phyloP scores from a whole-genome alignment of 2,329 filamentous ascomycete genomes.

The Penicillium hesseltinei region DNA sequence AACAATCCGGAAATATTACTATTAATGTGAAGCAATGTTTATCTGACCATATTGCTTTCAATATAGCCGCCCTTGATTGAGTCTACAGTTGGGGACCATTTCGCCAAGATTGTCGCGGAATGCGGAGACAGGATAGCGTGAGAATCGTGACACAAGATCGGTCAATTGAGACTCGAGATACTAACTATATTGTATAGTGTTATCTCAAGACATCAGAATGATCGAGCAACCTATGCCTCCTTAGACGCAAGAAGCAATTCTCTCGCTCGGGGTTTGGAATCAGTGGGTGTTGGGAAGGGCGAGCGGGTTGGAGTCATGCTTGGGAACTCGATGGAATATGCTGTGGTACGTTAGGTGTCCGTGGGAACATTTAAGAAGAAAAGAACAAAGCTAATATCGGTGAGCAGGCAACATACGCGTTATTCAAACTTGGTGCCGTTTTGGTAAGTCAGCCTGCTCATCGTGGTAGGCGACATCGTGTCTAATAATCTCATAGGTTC shows the following conservation, averaged over 20 bases:
- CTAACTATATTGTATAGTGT: slow-evolving; percentile 42
- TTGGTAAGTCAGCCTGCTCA: slow-evolving; percentile 52
- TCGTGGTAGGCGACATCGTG: background rate
- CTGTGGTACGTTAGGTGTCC: slow-evolving; percentile 54
- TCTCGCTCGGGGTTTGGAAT: slow-evolving; percentile 67
- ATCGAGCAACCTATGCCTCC: slow-evolving; percentile 67
- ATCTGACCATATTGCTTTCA: background rate
- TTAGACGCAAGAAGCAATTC: slow-evolving; percentile 75
- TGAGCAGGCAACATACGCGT: slow-evolving; percentile 66
- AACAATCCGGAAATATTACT: background rate
- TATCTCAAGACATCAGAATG: slow-evolving; percentile 61
- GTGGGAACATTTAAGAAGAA: too few species aligned
- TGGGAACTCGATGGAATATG: slow-evolving; percentile 82
- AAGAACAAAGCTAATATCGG: slow-evolving; percentile 9
- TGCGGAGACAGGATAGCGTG: slow-evolving; percentile 54
- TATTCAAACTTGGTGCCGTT: slow-evolving; percentile 92
- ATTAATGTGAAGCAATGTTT: background rate
- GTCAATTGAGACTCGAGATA: background rate
- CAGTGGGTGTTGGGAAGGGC: slow-evolving; percentile 73
- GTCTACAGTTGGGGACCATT: slow-evolving; percentile 49
- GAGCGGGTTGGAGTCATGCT: slow-evolving; percentile 82
- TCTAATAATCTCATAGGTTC: slow-evolving; percentile 56
- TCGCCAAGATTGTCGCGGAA: slow-evolving; percentile 42
- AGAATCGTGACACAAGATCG: slow-evolving; percentile 23
- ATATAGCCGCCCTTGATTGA: slow-evolving; percentile 47